Evolutionary conservation across 2,329 filamentous ascomycete genomes (phyloP).

Genomic region (Penicillium palitans): DNA sequence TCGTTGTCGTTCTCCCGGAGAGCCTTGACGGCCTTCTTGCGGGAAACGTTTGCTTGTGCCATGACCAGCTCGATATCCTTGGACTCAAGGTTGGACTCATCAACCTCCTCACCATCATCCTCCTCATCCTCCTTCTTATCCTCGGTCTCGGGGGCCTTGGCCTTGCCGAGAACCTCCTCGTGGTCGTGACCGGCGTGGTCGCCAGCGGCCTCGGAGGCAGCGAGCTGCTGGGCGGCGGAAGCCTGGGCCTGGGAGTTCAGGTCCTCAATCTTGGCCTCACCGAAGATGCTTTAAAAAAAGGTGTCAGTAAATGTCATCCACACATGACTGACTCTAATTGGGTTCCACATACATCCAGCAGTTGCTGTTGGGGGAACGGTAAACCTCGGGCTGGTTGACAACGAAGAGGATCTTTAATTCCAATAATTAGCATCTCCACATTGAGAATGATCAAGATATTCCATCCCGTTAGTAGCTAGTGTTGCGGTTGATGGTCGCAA

Average conservation of each 20-base stretch:
- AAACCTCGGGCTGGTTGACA: constrained; percentile 99
- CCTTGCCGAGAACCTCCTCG: constrained; percentile 55
- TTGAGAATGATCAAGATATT: background rate
- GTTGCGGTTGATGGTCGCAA: background rate
- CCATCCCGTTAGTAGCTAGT: background rate
- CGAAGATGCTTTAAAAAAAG: constrained; percentile 74
- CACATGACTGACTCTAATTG: background rate
- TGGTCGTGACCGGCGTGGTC: constrained; percentile 63
- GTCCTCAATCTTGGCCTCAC: constrained; percentile 99
- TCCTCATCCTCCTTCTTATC: constrained; percentile 74
- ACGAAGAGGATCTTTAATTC: constrained; percentile 86
- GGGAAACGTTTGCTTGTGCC: constrained; percentile 92
- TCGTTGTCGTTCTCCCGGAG: constrained; percentile 97
- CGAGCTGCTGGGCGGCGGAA: constrained; percentile 92
- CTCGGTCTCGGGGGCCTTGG: constrained; percentile 63
- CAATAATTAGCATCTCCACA: constrained; percentile 21
- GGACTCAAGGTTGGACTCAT: constrained; percentile 89
- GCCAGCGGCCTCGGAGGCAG: constrained; percentile 66
- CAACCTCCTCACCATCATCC: constrained; percentile 93
- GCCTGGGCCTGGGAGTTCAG: constrained; percentile 97
- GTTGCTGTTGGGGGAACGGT: constrained; percentile 99
- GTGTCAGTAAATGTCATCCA: constrained; percentile 26
- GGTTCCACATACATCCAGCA: constrained; percentile 85
- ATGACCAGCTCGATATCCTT: constrained; percentile 99
- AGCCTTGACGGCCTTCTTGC: constrained; percentile 98